Percentiles rank a stretch among this genome's conserved stretches.
Evolutionary conservation across 106 monocot genomes (phyloP).

Genomic region (Acorus calamus): DNA sequence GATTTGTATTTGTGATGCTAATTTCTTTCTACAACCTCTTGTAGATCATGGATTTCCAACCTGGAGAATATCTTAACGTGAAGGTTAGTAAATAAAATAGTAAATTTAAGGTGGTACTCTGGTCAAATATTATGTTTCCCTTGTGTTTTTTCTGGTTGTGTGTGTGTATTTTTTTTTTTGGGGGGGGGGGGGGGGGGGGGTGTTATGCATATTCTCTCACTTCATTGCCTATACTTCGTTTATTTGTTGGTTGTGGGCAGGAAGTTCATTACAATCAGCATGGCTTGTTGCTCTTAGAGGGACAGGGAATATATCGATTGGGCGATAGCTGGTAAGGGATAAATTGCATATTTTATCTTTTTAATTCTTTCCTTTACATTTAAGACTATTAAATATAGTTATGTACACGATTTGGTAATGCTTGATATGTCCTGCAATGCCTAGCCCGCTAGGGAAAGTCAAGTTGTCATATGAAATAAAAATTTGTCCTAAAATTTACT

Average conservation of each 20-base stretch:
- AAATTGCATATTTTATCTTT: not conserved
- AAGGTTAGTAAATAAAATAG: constrained; percentile 31
- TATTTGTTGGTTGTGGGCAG: constrained; percentile 25
- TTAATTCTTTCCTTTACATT: not conserved
- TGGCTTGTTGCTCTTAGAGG: constrained; percentile 85
- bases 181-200: too few species aligned
- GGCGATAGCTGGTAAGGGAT: constrained; percentile 65
- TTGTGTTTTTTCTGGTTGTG: too few species aligned
- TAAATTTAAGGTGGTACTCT: too few species aligned
- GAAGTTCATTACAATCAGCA: constrained; percentile 99
- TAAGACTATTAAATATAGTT: too few species aligned
- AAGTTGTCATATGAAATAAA: too few species aligned
- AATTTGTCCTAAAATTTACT: too few species aligned
- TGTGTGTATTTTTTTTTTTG: too few species aligned
- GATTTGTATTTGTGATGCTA: not conserved
- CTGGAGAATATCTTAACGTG: constrained; percentile 91
- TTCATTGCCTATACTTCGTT: constrained; percentile 5
- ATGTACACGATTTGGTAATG: too few species aligned
- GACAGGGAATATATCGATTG: constrained; percentile 94
- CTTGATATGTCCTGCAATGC: too few species aligned
- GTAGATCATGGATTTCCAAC: constrained; percentile 97
- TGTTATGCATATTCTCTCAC: not conserved
- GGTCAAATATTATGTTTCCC: too few species aligned
- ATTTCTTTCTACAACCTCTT: not conserved
- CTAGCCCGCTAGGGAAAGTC: too few species aligned